Evolutionary conservation across 2,329 filamentous ascomycete species (phyloP).

Genomic region (Xylaria sp.): DNA sequence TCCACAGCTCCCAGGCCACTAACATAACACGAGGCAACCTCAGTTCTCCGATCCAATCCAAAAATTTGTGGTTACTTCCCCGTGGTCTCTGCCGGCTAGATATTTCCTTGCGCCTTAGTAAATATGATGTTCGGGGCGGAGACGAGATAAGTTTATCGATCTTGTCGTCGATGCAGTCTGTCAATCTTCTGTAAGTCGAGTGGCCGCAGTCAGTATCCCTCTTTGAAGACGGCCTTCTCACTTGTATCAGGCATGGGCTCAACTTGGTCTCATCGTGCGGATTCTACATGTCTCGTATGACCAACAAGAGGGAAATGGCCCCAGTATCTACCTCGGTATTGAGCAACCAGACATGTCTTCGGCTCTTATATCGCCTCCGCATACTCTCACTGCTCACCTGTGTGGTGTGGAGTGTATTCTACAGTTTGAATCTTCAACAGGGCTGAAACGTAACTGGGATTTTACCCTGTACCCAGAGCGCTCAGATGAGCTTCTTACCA

Average conservation of each 20-base stretch:
- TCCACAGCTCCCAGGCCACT: conserved; percentile 29
- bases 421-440: conserved; percentile 16
- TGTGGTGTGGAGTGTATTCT: conserved; percentile 39
- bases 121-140: conserved; percentile 7
- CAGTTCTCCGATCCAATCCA: conserved; percentile 31
- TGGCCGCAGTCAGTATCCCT: not conserved
- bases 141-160: conserved; percentile 31
- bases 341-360: conserved; percentile 41
- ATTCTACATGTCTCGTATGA: conserved; percentile 34
- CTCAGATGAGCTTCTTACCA: not conserved
- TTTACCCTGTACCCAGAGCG: not conserved
- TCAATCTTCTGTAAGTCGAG: conserved; percentile 34
- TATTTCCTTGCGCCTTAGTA: conserved; percentile 27
- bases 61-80: conserved; percentile 38
- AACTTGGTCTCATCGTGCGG: conserved; percentile 36
- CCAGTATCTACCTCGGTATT: conserved; percentile 40
- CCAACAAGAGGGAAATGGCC: conserved; percentile 27
- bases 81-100: conserved; percentile 38
- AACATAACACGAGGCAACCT: conserved; percentile 26
- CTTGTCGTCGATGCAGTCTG: conserved; percentile 34
- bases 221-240: conserved; percentile 21
- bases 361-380: conserved; percentile 39
- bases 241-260: conserved; percentile 36
- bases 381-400: conserved; percentile 36
- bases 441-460: not conserved